Percentiles rank a stretch among this genome's conserved stretches.
These are phyloP conservation scores for Hirsutella thompsonii DNA, from an alignment of 2,329 filamentous ascomycete genomes.

Conservation along the genomic window DNA sequence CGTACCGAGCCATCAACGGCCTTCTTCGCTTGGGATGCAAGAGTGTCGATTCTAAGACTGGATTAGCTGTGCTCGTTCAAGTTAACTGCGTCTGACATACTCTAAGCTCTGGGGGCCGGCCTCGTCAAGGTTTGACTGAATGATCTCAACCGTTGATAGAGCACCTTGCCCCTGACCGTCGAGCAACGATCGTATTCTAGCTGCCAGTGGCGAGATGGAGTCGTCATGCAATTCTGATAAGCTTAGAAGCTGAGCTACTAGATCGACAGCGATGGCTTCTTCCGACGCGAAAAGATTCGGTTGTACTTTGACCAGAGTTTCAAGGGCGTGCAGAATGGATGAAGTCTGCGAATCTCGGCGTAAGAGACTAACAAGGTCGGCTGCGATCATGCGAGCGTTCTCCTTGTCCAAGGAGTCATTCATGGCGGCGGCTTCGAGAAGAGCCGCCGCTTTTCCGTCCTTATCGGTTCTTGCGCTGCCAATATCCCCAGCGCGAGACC, in stretches of 20 bases:
- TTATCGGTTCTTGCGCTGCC: slow-evolving; percentile 13
- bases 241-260: slow-evolving; percentile 40
- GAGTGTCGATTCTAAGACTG: slow-evolving; percentile 35
- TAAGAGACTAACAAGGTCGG: slow-evolving; percentile 21
- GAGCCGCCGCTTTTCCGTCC: slow-evolving; percentile 18
- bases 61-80: too few relatives aligned
- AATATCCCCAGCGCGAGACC: slow-evolving; percentile 23
- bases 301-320: slow-evolving; percentile 31
- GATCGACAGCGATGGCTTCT: slow-evolving; percentile 30
- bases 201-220: slow-evolving; percentile 25
- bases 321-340: slow-evolving; percentile 29
- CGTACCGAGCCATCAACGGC: slow-evolving; percentile 15
- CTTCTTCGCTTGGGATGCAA: slow-evolving; percentile 31
- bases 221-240: slow-evolving; percentile 36
- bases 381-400: slow-evolving; percentile 18
- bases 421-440: slow-evolving; percentile 34
- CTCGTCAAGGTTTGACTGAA: slow-evolving; percentile 41
- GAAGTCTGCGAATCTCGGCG: slow-evolving; percentile 16
- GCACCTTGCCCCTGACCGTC: slow-evolving; percentile 28
- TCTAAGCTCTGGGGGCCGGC: slow-evolving; percentile 35
- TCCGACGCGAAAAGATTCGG: slow-evolving; percentile 31
- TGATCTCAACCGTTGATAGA: slow-evolving; percentile 34
- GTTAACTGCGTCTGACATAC: slow-evolving; percentile 15
- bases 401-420: slow-evolving; percentile 26
- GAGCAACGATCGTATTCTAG: slow-evolving; percentile 29